Evolutionary conservation across 257 asterid species (phyloP), one percentile per base, ranked within the genome.

Genomic region (Solanum chilense): DNA sequence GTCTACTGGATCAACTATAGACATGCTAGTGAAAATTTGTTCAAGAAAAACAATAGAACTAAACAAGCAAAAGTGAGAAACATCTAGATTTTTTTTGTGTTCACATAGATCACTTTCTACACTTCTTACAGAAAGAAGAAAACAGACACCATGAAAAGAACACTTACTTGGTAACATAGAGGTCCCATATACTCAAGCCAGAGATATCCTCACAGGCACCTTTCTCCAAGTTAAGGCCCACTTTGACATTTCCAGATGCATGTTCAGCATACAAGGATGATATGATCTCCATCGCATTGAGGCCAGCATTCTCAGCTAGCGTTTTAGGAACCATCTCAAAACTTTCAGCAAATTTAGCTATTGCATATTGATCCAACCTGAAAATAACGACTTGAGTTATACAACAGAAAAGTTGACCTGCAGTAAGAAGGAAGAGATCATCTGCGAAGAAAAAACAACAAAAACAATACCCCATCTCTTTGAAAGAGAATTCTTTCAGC

Each of bases 291-390:
- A 95, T 93, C 6, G 99, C 97, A 91, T 93, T 97, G 70, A 97
- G 98, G 89, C 99, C 99, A 44, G 98, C 99, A 93, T 97, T 97
- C 75, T 97, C 99, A 47, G 99, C 96, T 90, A 97, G 89, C 23
- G 93, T 97, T 89, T 95, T 96, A 12, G 98, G 99, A 78, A 97
- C 87, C 98, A 96, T 94, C 91, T 97, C 99, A 92, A 97, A 97
- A 88, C 99, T 93, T 92, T 96, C 99, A 16, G 98, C 98, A 90
- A 97, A 96, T 87, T 97, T 97, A 82, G 98, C 94, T 89, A 97
- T 94, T 29, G 98, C 99, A 90, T 95, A 95, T 90, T 97, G 99
- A 92, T 97, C 99, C 91, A 97, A 89, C 87, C 99, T 97, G 98
- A 86, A 90, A 86, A 62, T 47, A n/a, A 37, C 12, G 11, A 82